phyloP scores from a whole-genome alignment of 768 basidiomycete genomes.

The Boletus fagicola region DNA sequence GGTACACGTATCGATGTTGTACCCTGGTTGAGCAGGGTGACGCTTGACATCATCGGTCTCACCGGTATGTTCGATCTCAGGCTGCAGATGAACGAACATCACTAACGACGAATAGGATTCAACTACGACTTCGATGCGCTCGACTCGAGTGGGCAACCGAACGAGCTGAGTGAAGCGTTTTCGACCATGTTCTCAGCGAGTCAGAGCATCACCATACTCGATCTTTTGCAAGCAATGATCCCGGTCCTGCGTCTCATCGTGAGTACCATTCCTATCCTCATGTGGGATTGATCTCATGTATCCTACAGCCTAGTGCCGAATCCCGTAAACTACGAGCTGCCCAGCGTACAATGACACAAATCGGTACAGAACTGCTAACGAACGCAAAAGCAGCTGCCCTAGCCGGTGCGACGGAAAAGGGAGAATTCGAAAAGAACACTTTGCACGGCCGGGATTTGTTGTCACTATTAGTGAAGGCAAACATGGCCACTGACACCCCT shows the following conservation, averaged over 20 bases:
- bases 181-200: slow-evolving; percentile 28
- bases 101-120: slow-evolving; percentile 32
- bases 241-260: slow-evolving; percentile 42
- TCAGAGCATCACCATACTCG: slow-evolving; percentile 19
- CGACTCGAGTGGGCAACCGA: slow-evolving; percentile 19
- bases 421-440: slow-evolving; percentile 35
- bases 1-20: slow-evolving; percentile 31
- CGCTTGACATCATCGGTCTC: slow-evolving; percentile 44
- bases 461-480: slow-evolving; percentile 36
- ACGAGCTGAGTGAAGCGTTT: slow-evolving; percentile 36
- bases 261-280: slow-evolving; percentile 8
- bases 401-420: slow-evolving; percentile 19
- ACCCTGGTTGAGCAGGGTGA: slow-evolving; percentile 35
- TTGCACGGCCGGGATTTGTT: slow-evolving; percentile 52
- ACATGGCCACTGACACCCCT: slow-evolving; percentile 59
- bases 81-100: neutral
- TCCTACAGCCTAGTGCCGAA: slow-evolving; percentile 22
- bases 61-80: slow-evolving; percentile 28
- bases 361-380: slow-evolving; percentile 48
- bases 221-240: slow-evolving; percentile 35
- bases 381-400: slow-evolving; percentile 47
- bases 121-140: slow-evolving; percentile 38
- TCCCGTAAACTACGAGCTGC: slow-evolving; percentile 27
- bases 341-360: slow-evolving; percentile 43
- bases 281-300: neutral